Conservation (phyloP, 164 flowering plant genomes). For the Brasenia schreberi region DNA sequence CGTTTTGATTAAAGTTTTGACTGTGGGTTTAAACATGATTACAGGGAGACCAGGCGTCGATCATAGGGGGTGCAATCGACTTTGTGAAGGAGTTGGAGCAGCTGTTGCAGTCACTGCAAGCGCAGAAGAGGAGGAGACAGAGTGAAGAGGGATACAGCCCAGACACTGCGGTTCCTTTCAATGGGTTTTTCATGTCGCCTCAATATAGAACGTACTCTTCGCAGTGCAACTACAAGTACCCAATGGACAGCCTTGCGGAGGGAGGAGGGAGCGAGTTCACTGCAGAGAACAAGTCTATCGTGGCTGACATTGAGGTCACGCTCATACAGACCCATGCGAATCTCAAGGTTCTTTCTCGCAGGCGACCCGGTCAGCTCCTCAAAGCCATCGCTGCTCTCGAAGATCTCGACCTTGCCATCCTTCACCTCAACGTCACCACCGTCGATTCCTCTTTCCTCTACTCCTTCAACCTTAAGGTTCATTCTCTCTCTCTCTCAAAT, state of each 20-base stretch:
- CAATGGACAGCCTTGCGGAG: not conserved
- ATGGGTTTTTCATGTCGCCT: slow-evolving; percentile 16
- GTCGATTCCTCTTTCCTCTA: slow-evolving; percentile 26
- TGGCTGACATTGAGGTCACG: slow-evolving; percentile 29
- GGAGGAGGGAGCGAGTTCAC: slow-evolving; percentile 4
- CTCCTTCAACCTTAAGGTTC: slow-evolving; percentile 58
- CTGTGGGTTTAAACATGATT: not conserved
- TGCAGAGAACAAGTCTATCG: slow-evolving; percentile 15
- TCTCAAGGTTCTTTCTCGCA: slow-evolving; percentile 31
- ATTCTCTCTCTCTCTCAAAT: not conserved
- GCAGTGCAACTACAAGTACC: not conserved
- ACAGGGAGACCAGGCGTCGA: slow-evolving; percentile 72
- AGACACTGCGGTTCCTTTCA: slow-evolving; percentile 9
- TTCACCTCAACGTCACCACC: slow-evolving; percentile 51
- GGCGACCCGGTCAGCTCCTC: slow-evolving; percentile 31
- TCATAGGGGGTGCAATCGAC: slow-evolving; percentile 68
- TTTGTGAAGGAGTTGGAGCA: slow-evolving; percentile 61
- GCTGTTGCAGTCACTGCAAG: slow-evolving; percentile 39
- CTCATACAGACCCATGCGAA: slow-evolving; percentile 51
- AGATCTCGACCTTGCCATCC: slow-evolving; percentile 33
- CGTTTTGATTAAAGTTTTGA: no score
- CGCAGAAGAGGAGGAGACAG: slow-evolving; percentile 23
- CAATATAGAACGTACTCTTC: slow-evolving; percentile 14
- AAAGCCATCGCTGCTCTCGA: slow-evolving; percentile 42
- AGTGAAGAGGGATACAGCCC: slow-evolving; percentile 3